Base-by-base conservation (phyloP, 129 eudicot genomes). In the Erigeron canadensis region DNA sequence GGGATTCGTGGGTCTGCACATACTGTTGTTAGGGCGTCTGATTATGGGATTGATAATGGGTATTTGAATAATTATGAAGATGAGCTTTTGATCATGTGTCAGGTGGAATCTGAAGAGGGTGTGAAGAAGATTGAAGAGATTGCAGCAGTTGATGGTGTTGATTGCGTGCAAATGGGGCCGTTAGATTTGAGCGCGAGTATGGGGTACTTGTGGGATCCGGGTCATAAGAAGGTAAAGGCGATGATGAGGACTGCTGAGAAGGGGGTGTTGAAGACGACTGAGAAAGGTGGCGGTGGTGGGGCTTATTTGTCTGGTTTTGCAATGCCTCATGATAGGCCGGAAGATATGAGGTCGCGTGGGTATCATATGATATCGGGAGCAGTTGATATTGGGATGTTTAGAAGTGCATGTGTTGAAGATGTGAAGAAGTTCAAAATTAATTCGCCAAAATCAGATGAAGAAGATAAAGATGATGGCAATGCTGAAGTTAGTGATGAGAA, bases 201-300 rank as follows among this genome's bases (percentile, higher is more conserved):
- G 91, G 98, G 98, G 74, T 93, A 89, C 45, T 59, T 89, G 81
- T 93, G 98, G 98, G 98, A 89, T 63, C 96, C 96, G 0, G 98
- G 98, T 55, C 67, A 93, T 70, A 87, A 89, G 96, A 93, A 89
- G 63, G 98, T 93, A 77, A 93, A 68, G 81, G 91, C 84, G 74
- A 66, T 76, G 80, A 6, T 93, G 84, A 72, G 74, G 69, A 67
- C 64, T 9, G 95, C 91, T 13, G 96, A 93, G 88, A 87, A 87
- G 61, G 91, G 75, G 10, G 96, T 89, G 77, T 39, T 91, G 75
- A 78, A 67, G 72, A 58, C 66, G 21, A 66, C 51, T 10, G 72
- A 17, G 59, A 38, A 64, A 13, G 69, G 66, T 18, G 75, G 71
- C 2, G 71, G 69, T 0, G 86, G 80, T 2, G 87, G 86, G 18